phyloP scores from a whole-genome alignment of 1,284 basidiomycete species.

The Ustilago crameri region DNA sequence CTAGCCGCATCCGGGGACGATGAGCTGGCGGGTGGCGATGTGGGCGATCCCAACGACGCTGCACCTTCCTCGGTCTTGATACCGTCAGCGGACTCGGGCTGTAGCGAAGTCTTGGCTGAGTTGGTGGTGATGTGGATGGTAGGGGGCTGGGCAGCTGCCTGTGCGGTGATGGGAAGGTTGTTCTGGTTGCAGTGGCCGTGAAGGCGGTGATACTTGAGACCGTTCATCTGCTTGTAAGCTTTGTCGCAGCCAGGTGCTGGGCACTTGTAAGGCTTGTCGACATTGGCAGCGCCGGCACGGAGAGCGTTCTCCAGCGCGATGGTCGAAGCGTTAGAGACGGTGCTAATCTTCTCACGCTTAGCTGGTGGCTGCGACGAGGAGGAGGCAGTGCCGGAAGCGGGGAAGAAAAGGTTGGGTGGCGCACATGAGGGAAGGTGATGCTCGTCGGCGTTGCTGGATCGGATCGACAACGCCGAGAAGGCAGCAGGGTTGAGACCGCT shows the following conservation, averaged over 20 bases:
- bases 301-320: slow-evolving; percentile 33
- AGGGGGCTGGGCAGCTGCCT: slow-evolving; percentile 44
- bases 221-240: slow-evolving; percentile 96
- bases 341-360: slow-evolving; percentile 61
- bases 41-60: slow-evolving; percentile 21
- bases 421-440: slow-evolving; percentile 67
- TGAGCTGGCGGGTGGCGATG: slow-evolving; percentile 30
- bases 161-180: slow-evolving; percentile 48
- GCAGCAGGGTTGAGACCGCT: slow-evolving; percentile 57
- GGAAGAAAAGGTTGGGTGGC: slow-evolving; percentile 68
- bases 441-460: slow-evolving; percentile 51
- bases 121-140: slow-evolving; percentile 43
- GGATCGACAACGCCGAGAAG: slow-evolving; percentile 64
- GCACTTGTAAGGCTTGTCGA: slow-evolving; percentile 90
- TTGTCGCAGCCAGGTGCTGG: slow-evolving; percentile 98
- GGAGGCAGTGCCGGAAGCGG: slow-evolving; percentile 55
- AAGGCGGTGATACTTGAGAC: slow-evolving; percentile 95
- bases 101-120: slow-evolving; percentile 38
- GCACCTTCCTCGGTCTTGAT: slow-evolving; percentile 42
- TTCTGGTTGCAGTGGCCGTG: slow-evolving; percentile 81
- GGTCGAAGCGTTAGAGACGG: slow-evolving; percentile 35
- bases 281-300: slow-evolving; percentile 33
- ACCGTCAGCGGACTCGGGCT: slow-evolving; percentile 42
- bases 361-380: slow-evolving; percentile 49
- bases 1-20: slow-evolving; percentile 40